Evolutionary conservation across 441 rosid genomes (phyloP), one percentile per base, ranked within the genome.

Genomic region (Erodium trifolium): DNA sequence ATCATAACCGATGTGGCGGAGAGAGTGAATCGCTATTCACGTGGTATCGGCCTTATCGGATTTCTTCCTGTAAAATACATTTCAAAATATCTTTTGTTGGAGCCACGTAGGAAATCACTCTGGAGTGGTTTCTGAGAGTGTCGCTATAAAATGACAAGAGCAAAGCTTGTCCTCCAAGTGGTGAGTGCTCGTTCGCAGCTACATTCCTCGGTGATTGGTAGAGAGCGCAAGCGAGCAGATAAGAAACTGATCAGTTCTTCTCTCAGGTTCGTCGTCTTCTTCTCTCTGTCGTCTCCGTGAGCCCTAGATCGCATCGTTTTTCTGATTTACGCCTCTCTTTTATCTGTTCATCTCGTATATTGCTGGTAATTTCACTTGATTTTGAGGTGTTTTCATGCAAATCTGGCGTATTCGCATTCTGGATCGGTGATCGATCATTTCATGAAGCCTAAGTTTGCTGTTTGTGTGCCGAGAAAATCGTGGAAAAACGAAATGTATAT

Each of bases 141-240:
- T 27, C 63, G 11, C 27, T 55, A 55, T 55, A 55, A 55, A 51
- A 5, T n/a, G 57, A 39, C 45, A 7, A 17, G 8, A 1, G 27
- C 37, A 5, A 5, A 55, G 62, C 23, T 5, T 14, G 62, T 16
- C 2, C 23, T 16, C 27, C 62, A 55, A 55, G 19, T 55, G 62
- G 19, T 7, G 17, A 51, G 59, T 51, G 53, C 13, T 12, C n/a
- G 53, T 12, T 3, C 3, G 16, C 8, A 55, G 27, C 3, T 13
- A 3, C 5, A 51, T 5, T 13, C 12, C 53, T 47, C 53, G 17
- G 63, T 17, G 19, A 55, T 8, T 55, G 63, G 63, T 18, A 55
- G 63, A 55, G 63, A 17, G 63, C 63, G 12, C 63, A n/a, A 55
- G 63, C 10, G 11, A 55, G 10, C 27, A 55, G 63, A 55, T 55